A percentile compares a stretch with the other conserved stretches of the same genome.
Conservation (phyloP, 345 rosid species). For the Cardamine resedifolia region DNA sequence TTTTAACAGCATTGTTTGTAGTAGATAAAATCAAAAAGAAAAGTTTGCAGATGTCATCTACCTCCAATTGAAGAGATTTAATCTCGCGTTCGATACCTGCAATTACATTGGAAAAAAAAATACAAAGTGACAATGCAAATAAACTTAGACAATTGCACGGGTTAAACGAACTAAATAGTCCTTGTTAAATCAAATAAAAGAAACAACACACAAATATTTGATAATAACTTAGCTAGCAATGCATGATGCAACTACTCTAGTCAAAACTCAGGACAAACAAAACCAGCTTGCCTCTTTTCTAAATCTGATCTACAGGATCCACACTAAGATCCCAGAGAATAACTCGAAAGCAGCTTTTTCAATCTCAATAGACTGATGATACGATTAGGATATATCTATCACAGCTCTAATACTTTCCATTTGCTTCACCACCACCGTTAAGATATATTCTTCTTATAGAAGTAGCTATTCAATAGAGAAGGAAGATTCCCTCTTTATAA, state of each 20-base stretch:
- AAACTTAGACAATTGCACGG: no score
- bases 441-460: not conserved
- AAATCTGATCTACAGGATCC: not conserved
- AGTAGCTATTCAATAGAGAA: no score
- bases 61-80: constrained; percentile 91
- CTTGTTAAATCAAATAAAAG: not conserved
- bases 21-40: not conserved
- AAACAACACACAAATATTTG: not conserved
- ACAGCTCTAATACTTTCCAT: not conserved
- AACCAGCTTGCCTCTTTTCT: not conserved
- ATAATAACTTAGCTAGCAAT: not conserved
- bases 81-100: constrained; percentile 91
- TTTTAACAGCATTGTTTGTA: not conserved
- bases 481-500: not conserved
- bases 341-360: not conserved
- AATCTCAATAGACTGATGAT: not conserved
- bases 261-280: not conserved
- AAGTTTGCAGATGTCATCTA: constrained; percentile 25
- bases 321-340: not conserved
- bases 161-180: not conserved
- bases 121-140: not conserved
- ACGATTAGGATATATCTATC: not conserved
- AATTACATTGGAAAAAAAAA: not conserved
- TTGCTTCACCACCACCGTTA: not conserved
- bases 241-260: constrained; percentile 3